Evolutionary conservation across 257 asterid species (phyloP), one percentile per base, ranked within the genome.

Genomic region (Mentha longifolia): DNA sequence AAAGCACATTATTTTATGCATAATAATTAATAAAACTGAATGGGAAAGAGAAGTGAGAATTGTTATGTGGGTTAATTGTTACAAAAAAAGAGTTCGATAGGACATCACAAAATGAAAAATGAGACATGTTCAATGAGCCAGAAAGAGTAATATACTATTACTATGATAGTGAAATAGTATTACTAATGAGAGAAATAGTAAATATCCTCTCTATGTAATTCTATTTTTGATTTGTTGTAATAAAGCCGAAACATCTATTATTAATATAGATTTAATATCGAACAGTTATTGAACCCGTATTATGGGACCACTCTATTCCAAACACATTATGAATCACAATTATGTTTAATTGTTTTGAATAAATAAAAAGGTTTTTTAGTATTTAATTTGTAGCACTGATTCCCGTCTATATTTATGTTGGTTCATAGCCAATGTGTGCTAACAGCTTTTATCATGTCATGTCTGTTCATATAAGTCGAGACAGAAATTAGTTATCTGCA

Each of bases 301-400:
- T 22, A 63, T 6, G 61, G 77, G 84, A 76, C 70, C 46, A 60
- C 61, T 1, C 61, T 28, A 43, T 42, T 55, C 37, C 16, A 11
- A 22, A 9, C 13, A 22, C 16, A 25, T 55, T 54, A 20, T 37
- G 31, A 25, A 41, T 15, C 47, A 16, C 35, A 43, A 14, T 1
- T 8, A n/a, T 49, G 20, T 19, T 20, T 42, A 58, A 61, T 43
- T 71, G 22, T 57, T 70, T 69, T 16, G n/a, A 62, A 19, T 62
- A 5, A 39, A 41, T 33, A 41, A 41, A 61, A 19, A 20, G 52
- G 7, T 39, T 41, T 11, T 2, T 19, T 39, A 41, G 54, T 41
- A 15, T 42, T 62, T 39, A 62, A 11, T 43, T 47, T 33, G 45
- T 33, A 11, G 20, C 62, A 61, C 55, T 62, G 61, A 61, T 60